Conservation (phyloP, 148 eudicot genomes). For the Camellia lanceoleosa region DNA sequence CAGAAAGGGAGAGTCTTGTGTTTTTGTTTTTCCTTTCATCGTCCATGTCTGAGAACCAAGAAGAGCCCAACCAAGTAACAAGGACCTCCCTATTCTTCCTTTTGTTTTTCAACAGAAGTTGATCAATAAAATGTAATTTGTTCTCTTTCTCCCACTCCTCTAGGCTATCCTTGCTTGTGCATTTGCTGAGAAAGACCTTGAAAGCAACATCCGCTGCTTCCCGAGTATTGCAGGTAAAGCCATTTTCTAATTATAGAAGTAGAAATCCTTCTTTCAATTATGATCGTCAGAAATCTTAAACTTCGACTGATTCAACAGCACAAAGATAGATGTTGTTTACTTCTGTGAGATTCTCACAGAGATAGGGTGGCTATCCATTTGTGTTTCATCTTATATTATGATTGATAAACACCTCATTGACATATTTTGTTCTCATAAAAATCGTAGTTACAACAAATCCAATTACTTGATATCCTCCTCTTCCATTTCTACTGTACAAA, state of each 20-base stretch:
- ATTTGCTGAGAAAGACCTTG: conserved; percentile 87
- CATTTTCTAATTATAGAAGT: neutral
- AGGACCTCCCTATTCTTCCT: neutral
- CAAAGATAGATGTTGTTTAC: neutral
- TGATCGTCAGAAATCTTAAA: neutral
- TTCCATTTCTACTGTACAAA: neutral
- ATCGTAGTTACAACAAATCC: neutral
- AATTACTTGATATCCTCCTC: neutral
- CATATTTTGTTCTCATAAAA: neutral
- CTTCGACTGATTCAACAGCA: neutral
- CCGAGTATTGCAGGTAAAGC: conserved; percentile 76
- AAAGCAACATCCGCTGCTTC: conserved; percentile 76
- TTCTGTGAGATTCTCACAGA: neutral
- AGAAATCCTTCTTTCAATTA: neutral
- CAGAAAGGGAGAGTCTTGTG: neutral
- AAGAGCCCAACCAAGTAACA: neutral
- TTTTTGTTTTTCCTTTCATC: neutral
- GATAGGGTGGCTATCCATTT: neutral
- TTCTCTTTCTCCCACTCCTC: neutral
- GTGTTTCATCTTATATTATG: neutral
- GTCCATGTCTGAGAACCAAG: neutral
- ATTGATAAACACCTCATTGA: neutral
- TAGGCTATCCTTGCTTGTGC: conserved; percentile 96
- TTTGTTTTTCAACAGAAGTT: neutral
- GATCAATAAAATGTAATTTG: neutral